phyloP scores from a whole-genome alignment of 768 basidiomycete genomes.

The Amyloporia xantha region DNA sequence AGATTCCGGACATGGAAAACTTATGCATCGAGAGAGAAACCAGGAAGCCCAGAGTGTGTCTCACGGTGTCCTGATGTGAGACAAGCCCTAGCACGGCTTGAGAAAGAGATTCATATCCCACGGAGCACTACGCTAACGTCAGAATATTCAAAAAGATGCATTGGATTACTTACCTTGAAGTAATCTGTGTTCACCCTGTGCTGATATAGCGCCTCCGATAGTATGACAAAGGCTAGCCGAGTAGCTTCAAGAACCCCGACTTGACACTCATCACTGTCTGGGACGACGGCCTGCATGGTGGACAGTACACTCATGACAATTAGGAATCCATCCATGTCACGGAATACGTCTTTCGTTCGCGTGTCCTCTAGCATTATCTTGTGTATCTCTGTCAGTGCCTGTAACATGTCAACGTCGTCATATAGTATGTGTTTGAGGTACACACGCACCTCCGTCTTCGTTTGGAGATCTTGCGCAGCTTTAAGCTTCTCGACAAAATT shows the following conservation, averaged over 20 bases:
- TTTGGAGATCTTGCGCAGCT: conserved; percentile 37
- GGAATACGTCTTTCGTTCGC: conserved; percentile 66
- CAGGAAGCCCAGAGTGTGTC: conserved; percentile 59
- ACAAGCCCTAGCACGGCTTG: conserved; percentile 53
- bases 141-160: neutral
- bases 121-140: conserved; percentile 33
- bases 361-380: conserved; percentile 60
- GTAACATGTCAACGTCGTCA: neutral
- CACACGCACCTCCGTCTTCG: conserved; percentile 44
- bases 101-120: conserved; percentile 61
- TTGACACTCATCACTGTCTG: conserved; percentile 32
- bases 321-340: conserved; percentile 78
- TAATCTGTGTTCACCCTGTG: conserved; percentile 52
- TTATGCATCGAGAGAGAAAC: conserved; percentile 63
- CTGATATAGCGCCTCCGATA: conserved; percentile 56
- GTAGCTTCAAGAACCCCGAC: conserved; percentile 43
- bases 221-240: conserved; percentile 55
- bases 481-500: conserved; percentile 67
- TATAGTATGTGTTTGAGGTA: neutral
- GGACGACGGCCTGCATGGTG: conserved; percentile 26
- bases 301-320: conserved; percentile 61
- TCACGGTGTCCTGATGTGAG: conserved; percentile 37
- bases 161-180: conserved; percentile 60
- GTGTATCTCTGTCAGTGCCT: conserved; percentile 65
- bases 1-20: conserved; percentile 50